Conservation (phyloP, 495 filamentous ascomycete species). For the Penicillium turbatum region DNA sequence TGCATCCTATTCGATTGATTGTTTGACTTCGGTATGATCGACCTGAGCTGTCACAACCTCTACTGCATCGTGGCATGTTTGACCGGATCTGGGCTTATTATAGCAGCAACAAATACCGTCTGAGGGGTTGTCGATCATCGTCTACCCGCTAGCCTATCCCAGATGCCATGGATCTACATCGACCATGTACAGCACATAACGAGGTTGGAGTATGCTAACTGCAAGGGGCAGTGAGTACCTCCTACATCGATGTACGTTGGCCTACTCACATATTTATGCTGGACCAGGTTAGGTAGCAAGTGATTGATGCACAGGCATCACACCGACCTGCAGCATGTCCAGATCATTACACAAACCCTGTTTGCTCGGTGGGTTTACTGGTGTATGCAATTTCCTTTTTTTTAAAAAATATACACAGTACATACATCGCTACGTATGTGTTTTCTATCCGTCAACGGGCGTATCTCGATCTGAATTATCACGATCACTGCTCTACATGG, state of each 20-base stretch:
- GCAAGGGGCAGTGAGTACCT: not conserved
- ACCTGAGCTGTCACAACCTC: not conserved
- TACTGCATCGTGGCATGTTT: not conserved
- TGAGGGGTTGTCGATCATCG: not conserved
- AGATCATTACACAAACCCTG: not conserved
- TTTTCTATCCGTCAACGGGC: too few relatives aligned
- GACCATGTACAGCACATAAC: not conserved
- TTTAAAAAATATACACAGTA: too few relatives aligned
- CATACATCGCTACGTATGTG: too few relatives aligned
- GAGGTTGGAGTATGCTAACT: not conserved
- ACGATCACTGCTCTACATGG: not conserved
- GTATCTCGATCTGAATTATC: not conserved
- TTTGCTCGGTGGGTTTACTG: not conserved
- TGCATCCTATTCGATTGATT: not conserved
- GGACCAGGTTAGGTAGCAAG: not conserved
- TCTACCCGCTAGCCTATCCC: not conserved
- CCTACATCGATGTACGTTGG: not conserved
- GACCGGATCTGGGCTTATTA: not conserved
- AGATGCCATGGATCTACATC: not conserved
- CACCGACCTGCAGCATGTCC: not conserved
- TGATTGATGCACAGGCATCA: conserved; percentile 3
- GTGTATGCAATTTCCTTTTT: too few relatives aligned
- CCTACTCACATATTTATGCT: not conserved
- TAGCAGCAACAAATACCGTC: not conserved
- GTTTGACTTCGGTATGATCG: not conserved